Percentiles rank a stretch among this genome's conserved stretches.
These are phyloP conservation scores for Didymosphaeria variabile DNA, from an alignment of 2,329 filamentous ascomycete genomes.

Conservation along the genomic window DNA sequence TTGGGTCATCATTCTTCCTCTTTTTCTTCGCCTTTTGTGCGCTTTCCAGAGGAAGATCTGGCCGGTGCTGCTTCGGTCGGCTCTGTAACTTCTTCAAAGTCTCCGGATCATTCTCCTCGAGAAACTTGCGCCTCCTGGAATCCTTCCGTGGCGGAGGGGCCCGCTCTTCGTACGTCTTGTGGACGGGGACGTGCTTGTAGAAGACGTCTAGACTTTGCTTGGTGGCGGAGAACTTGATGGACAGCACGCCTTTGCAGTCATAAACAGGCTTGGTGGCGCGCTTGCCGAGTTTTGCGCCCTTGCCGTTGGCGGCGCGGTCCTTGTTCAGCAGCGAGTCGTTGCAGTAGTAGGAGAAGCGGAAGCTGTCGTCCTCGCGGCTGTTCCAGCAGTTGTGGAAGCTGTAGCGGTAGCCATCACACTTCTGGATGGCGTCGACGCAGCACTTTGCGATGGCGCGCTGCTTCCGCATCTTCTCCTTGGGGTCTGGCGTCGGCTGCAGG, in stretches of 20 bases:
- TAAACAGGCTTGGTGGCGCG: slow-evolving; percentile 57
- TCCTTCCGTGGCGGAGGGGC: slow-evolving; percentile 52
- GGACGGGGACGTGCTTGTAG: slow-evolving; percentile 58
- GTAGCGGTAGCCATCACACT: slow-evolving; percentile 58
- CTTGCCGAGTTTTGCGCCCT: slow-evolving; percentile 49
- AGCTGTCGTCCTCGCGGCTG: slow-evolving; percentile 56
- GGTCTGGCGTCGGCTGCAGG: slow-evolving; percentile 44
- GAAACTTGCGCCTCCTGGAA: slow-evolving; percentile 48
- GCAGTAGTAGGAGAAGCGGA: slow-evolving; percentile 60
- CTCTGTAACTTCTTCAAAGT: slow-evolving; percentile 37
- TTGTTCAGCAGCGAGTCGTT: slow-evolving; percentile 62
- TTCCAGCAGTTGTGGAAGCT: slow-evolving; percentile 61
- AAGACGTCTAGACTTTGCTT: slow-evolving; percentile 55
- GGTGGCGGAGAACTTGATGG: slow-evolving; percentile 57
- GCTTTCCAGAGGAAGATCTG: slow-evolving; percentile 27
- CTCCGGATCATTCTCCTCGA: slow-evolving; percentile 48
- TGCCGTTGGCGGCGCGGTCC: slow-evolving; percentile 58
- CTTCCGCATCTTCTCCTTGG: slow-evolving; percentile 54
- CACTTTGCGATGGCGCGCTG: slow-evolving; percentile 59
- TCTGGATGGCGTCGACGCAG: slow-evolving; percentile 55
- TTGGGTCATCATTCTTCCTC: slow-evolving; percentile 31
- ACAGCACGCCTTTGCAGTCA: slow-evolving; percentile 58
- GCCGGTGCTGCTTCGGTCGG: slow-evolving; percentile 33
- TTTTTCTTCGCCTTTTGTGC: slow-evolving; percentile 40
- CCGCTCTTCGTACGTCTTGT: slow-evolving; percentile 57